Evolutionary conservation across 2,329 filamentous ascomycete genomes (phyloP), one percentile per base, ranked within the genome.

Genomic region (Neophaeococcomyces aloes): DNA sequence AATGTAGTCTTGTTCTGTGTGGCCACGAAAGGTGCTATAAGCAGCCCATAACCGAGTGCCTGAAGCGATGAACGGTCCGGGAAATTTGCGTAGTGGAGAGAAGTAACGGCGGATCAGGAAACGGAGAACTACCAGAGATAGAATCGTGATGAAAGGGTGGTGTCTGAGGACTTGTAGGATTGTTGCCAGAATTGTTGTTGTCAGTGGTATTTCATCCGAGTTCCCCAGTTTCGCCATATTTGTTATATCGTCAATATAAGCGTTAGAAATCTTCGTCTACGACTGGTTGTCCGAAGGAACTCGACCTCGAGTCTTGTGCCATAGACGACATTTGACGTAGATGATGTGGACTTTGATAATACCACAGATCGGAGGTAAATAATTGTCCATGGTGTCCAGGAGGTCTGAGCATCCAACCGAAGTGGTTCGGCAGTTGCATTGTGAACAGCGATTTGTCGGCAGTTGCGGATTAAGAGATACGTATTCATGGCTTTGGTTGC

Each of bases 11-110:
- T 55, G 45, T 44, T 68, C 63, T 2, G 58, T 59, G 29, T 69
- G 59, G 0, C 66, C 67, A 29, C 59, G 61, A 23, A 57, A 49
- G 6, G 64, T 56, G 5, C 63, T 61, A 29, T 53, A 56, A 18
- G 68, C 50, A 39, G 65, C 60, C 67, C 66, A 69, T 4, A 64
- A 45, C 19, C 57, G 57, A 0, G 64, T 60, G 40, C 67, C 61
- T 2, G 62, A 65, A 3, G 64, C 65, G 13, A 61, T 36, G 25
- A 64, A 64, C 0, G 66, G 67, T 1, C 67, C 67, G 0, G 67
- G 65, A 10, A 68, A 59, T 35, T 67, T 58, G 38, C 59, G 54
- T 45, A 68, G 58, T 0, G 65, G 56, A 1, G 62, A 64, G 30
- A 60, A 54, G 69, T 75, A 70, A 70, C 78, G 63, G 25, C 37